Evolutionary conservation across 768 basidiomycete genomes (phyloP), one percentile per base, ranked within the genome.

Genomic region (Pulveroboletus sp.): DNA sequence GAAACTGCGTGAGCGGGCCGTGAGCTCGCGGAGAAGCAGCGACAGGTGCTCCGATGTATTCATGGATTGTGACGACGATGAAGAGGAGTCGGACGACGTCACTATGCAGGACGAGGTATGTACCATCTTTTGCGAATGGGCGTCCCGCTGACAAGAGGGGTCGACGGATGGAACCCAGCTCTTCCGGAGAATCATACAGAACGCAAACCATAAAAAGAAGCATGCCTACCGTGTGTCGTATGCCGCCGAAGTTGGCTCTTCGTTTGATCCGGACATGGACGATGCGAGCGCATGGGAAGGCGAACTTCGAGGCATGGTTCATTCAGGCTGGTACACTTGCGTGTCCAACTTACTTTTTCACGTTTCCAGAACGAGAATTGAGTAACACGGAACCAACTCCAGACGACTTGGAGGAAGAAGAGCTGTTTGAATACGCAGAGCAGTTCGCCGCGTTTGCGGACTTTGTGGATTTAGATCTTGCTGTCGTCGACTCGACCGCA

Each of bases 261-360:
- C 86, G 1, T 79, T 86, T 50, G 86, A 89, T 61, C 86, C 86
- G 5, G 80, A 81, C 61, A 67, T 86, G 59, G 84, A 89, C 31
- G 84, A 87, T 49, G 63, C 78, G 5, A 68, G 57, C 18, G 59
- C 64, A n/a, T 87, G 84, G 85, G 85, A 86, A 62, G 57, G 66
- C 27, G 80, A 80, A 39, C 59, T 86, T 5, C 60, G 58, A 56
- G 75, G 83, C 75, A 49, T 49, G 67, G 52, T 11, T 6, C 15
- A 8, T 3, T 17, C 12, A 8, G 32, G 30, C 32, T 3, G 21
- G 21, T 21, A 24, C 3, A 31, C 30, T 1, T 30, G 37, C 21
- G 17, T 39, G n/a, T 42, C 38, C 15, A 21, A 12, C 55, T 57
- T 31, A 47, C 21, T 21, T 21, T 58, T 30, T 2, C 27, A 8